Evolutionary conservation across 495 filamentous ascomycete genomes (phyloP).

Genomic region (Penicillium coffeae): DNA sequence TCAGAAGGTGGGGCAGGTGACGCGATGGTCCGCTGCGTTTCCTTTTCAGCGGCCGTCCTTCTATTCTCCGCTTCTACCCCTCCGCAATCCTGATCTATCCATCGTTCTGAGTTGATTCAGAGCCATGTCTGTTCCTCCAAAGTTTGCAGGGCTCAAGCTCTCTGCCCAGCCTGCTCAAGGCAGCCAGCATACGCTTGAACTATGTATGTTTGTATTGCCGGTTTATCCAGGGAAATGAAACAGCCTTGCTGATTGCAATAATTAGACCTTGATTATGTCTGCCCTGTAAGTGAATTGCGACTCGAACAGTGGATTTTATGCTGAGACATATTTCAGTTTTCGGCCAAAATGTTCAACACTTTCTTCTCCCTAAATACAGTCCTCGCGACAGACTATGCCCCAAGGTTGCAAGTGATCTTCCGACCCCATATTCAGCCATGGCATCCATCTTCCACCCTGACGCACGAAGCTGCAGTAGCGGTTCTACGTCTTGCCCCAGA

Average conservation of each 20-base stretch:
- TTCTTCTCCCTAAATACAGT: constrained; percentile 59
- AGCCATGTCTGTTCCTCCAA: constrained; percentile 71
- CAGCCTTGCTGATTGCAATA: neutral
- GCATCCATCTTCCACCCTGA: constrained; percentile 86
- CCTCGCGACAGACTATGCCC: constrained; percentile 53
- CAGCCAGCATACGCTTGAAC: constrained; percentile 67
- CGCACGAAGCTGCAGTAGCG: constrained; percentile 82
- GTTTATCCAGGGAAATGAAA: neutral
- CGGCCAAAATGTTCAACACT: constrained; percentile 68
- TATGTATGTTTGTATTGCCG: constrained; percentile 46
- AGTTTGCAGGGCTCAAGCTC: constrained; percentile 69
- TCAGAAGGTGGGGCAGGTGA: neutral
- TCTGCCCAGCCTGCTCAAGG: constrained; percentile 35
- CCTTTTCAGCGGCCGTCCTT: neutral
- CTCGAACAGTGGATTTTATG: constrained; percentile 1
- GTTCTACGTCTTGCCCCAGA: constrained; percentile 62
- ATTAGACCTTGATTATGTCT: constrained; percentile 77
- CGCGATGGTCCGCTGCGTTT: neutral
- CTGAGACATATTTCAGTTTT: constrained; percentile 37
- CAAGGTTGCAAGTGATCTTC: constrained; percentile 67
- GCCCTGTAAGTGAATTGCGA: constrained; percentile 51
- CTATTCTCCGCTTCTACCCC: neutral
- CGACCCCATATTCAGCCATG: constrained; percentile 93
- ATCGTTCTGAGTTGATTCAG: too few relatives aligned
- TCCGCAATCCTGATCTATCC: neutral